Evolutionary conservation across 2,329 filamentous ascomycete genomes (phyloP).

Genomic region (Lachnellula hyalina): DNA sequence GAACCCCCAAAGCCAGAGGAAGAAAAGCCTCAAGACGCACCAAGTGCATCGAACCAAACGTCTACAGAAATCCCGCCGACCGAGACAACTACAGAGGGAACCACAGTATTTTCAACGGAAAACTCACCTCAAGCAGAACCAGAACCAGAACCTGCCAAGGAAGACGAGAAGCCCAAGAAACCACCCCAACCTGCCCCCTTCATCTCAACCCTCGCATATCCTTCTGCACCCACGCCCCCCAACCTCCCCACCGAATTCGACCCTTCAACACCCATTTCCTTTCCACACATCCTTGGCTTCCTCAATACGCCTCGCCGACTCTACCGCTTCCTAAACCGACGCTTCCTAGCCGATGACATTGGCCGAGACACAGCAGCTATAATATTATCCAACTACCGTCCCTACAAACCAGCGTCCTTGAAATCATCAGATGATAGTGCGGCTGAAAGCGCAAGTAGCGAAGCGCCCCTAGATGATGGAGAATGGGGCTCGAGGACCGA

Average conservation of each 20-base stretch:
- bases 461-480: not conserved
- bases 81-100: slow-evolving; percentile 11
- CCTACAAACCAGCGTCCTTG: slow-evolving; percentile 35
- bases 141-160: slow-evolving; percentile 12
- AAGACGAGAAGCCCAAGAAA: slow-evolving; percentile 51
- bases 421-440: slow-evolving; percentile 13
- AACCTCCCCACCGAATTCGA: slow-evolving; percentile 66
- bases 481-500: slow-evolving; percentile 39
- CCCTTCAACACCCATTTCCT: slow-evolving; percentile 65
- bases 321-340: slow-evolving; percentile 80
- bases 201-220: slow-evolving; percentile 69
- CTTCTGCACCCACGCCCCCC: slow-evolving; percentile 56
- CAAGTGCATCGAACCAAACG: slow-evolving; percentile 19
- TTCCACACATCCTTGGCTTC: slow-evolving; percentile 91
- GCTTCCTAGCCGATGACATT: slow-evolving; percentile 78
- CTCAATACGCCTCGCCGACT: slow-evolving; percentile 81
- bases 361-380: slow-evolving; percentile 83
- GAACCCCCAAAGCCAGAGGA: slow-evolving; percentile 43
- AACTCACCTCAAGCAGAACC: slow-evolving; percentile 5
- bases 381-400: slow-evolving; percentile 57
- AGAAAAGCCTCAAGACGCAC: slow-evolving; percentile 16
- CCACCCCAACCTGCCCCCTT: slow-evolving; percentile 65
- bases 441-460: too few species aligned
- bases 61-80: not conserved
- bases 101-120: slow-evolving; percentile 24